These are phyloP conservation scores for Haplosporangium sp. DNA, from an alignment of 371 early-diverging fungal genomes.

Conservation along the genomic window DNA sequence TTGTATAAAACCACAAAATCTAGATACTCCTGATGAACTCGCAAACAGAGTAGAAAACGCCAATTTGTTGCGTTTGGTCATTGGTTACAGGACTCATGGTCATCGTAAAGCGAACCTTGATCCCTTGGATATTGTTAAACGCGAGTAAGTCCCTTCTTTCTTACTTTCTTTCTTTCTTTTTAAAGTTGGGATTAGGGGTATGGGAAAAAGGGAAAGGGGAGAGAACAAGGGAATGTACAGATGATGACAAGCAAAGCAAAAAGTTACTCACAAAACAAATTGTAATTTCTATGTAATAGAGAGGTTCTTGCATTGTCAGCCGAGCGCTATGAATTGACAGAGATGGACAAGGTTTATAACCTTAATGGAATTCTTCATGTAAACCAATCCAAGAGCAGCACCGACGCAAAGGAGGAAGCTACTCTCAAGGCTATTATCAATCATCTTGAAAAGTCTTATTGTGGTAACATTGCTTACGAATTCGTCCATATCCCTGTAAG, in stretches of 20 bases:
- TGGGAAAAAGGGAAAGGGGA: too few relatives aligned
- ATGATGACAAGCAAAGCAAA: too few relatives aligned
- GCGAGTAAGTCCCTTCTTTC: constrained; percentile 70
- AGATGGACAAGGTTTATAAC: too few relatives aligned
- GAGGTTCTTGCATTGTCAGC: too few relatives aligned
- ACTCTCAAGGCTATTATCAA: constrained; percentile 75
- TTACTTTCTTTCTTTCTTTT: too few relatives aligned
- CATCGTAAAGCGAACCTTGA: constrained; percentile 90
- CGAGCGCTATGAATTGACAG: too few relatives aligned
- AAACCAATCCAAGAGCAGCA: constrained; percentile 62
- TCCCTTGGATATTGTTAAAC: constrained; percentile 82
- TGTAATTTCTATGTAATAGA: too few relatives aligned
- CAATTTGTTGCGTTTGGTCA: constrained; percentile 86
- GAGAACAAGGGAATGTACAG: too few relatives aligned
- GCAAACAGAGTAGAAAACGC: constrained; percentile 86
- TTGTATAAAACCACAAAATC: too few relatives aligned
- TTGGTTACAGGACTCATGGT: constrained; percentile 87
- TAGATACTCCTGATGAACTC: constrained; percentile 76
- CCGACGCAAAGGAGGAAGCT: constrained; percentile 63
- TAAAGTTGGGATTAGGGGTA: too few relatives aligned
- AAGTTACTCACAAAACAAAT: too few relatives aligned
- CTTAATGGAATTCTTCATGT: constrained; percentile 33
- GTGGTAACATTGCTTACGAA: constrained; percentile 92
- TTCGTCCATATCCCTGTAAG: constrained; percentile 90
- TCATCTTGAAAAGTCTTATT: constrained; percentile 83